Conservation (phyloP, 2,329 filamentous ascomycete species). For the Talaromyces sp. region DNA sequence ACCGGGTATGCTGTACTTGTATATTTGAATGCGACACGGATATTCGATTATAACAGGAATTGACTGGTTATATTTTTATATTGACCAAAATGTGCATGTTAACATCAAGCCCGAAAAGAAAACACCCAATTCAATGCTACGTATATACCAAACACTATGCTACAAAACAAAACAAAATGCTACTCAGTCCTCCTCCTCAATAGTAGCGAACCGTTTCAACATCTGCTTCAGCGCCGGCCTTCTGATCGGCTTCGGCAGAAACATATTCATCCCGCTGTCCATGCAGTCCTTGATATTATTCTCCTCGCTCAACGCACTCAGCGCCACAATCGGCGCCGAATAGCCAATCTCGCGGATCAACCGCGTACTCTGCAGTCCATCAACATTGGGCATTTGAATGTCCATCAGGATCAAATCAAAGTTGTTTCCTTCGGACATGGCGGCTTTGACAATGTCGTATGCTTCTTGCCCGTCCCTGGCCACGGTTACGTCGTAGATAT, state of each 20-base stretch:
- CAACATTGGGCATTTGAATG: conserved; percentile 88
- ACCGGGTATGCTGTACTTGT: neutral
- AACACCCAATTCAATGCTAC: neutral
- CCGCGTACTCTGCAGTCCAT: conserved; percentile 79
- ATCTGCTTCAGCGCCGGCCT: conserved; percentile 83
- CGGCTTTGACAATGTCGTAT: conserved; percentile 75
- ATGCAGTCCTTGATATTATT: conserved; percentile 82
- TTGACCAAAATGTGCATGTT: neutral
- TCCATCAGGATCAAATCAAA: conserved; percentile 97
- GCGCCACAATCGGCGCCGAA: conserved; percentile 78
- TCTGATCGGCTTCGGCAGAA: conserved; percentile 70
- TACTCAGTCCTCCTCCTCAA: conserved; percentile 50
- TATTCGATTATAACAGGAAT: neutral
- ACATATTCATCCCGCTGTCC: conserved; percentile 89
- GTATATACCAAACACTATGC: neutral
- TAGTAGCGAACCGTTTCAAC: conserved; percentile 71
- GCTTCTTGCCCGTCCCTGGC: conserved; percentile 84
- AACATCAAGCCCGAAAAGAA: neutral
- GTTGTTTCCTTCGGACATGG: conserved; percentile 65
- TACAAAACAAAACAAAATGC: neutral
- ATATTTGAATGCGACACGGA: neutral
- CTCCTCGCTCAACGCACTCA: conserved; percentile 87
- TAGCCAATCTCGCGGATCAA: conserved; percentile 85
- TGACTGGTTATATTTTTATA: neutral
- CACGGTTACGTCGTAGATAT: conserved; percentile 68